Evolutionary conservation across 257 asterid genomes (phyloP).

Genomic region (Przewalskia tangutica): DNA sequence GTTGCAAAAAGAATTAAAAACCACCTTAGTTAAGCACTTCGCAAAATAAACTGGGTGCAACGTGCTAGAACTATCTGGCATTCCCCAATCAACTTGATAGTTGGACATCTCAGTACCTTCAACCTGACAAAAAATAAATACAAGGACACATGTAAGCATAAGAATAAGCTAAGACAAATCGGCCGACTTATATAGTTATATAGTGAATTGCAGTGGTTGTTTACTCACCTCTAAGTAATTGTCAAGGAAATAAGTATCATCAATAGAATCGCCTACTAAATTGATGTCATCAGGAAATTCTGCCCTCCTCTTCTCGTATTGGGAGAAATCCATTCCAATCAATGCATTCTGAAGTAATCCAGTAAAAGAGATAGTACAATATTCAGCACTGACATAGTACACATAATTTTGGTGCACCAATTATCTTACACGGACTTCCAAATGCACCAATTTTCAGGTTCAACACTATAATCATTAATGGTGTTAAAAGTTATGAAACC

Average conservation of each 20-base stretch:
- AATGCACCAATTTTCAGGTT: not conserved
- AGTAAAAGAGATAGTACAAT: slow-evolving; percentile 10
- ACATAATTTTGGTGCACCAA: slow-evolving; percentile 70
- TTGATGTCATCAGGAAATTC: slow-evolving; percentile 26
- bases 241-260: slow-evolving; percentile 33
- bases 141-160: not conserved
- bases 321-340: slow-evolving; percentile 62
- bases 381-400: slow-evolving; percentile 13
- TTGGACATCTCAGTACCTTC: slow-evolving; percentile 36
- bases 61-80: slow-evolving; percentile 40
- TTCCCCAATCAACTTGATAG: slow-evolving; percentile 42
- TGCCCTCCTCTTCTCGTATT: slow-evolving; percentile 46
- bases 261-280: slow-evolving; percentile 30
- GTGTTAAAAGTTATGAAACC: not conserved
- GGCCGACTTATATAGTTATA: not conserved
- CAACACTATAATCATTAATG: not conserved
- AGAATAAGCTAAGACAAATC: not conserved
- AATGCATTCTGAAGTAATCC: slow-evolving; percentile 44
- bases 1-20: slow-evolving; percentile 7
- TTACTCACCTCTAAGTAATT: slow-evolving; percentile 48
- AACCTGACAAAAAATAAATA: slow-evolving; percentile 22
- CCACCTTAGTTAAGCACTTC: slow-evolving; percentile 69
- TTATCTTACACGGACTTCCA: slow-evolving; percentile 10
- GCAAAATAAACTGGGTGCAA: slow-evolving; percentile 72
- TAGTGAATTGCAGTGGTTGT: not conserved